Conservation (phyloP, 2,329 filamentous ascomycete genomes). For the Fusarium sp. region DNA sequence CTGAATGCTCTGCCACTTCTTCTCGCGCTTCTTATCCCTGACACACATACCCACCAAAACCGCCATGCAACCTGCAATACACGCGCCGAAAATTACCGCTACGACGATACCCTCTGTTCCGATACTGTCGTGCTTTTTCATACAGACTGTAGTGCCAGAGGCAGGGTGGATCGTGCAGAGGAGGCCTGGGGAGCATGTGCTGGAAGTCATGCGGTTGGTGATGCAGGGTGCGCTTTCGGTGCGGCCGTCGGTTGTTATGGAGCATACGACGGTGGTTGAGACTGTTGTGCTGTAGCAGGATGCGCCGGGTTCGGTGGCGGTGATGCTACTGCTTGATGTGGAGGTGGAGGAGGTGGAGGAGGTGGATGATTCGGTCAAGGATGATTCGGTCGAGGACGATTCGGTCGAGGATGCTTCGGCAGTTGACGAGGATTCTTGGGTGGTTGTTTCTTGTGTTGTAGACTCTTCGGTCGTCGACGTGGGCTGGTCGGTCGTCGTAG, state of each 20-base stretch:
- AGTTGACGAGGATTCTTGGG: not conserved
- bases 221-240: conserved; percentile 11
- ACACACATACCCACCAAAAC: not conserved
- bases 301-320: not conserved
- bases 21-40: not conserved
- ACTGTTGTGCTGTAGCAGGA: conserved; percentile 22
- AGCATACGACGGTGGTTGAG: conserved; percentile 11
- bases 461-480: not conserved
- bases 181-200: conserved; percentile 7
- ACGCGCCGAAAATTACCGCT: not conserved
- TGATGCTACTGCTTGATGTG: not conserved
- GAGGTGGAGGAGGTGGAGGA: not conserved
- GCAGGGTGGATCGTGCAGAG: conserved; percentile 8
- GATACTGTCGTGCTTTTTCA: conserved; percentile 2
- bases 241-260: conserved; percentile 8
- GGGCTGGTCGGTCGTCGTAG: not conserved
- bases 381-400: not conserved
- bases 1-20: conserved; percentile 1
- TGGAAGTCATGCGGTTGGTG: conserved; percentile 14
- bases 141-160: conserved; percentile 9
- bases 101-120: conserved; percentile 14
- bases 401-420: not conserved
- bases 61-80: conserved; percentile 5
- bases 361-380: not conserved
- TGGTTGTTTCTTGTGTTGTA: not conserved